Conservation (phyloP, 2,329 filamentous ascomycete species). For the Penicillium brasilianum region DNA sequence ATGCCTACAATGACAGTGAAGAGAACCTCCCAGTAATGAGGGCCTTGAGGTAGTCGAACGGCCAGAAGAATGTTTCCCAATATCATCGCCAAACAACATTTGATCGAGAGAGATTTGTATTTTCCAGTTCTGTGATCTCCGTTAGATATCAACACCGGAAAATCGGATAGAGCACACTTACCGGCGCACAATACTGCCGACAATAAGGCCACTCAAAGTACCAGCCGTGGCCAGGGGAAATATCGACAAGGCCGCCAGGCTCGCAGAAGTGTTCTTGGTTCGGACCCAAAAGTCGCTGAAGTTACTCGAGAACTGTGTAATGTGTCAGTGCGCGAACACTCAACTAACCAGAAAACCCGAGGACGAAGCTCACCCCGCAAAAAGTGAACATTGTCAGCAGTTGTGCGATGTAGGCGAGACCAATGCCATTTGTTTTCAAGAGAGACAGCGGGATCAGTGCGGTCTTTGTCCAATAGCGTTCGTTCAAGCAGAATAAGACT, state of each 20-base stretch:
- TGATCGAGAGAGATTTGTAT: background rate
- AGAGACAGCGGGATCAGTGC: background rate
- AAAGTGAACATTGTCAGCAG: background rate
- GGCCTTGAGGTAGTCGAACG: background rate
- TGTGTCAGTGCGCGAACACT: background rate
- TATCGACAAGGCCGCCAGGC: background rate
- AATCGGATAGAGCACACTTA: background rate
- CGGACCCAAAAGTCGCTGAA: background rate
- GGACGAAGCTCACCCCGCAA: background rate
- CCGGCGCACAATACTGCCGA: background rate
- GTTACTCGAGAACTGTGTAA: background rate
- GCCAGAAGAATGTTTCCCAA: background rate
- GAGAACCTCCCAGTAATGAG: background rate
- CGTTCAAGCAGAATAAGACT: background rate
- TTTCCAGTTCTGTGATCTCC: background rate
- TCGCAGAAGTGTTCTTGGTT: background rate
- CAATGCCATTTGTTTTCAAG: background rate
- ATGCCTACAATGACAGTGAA: background rate
- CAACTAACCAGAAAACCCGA: background rate
- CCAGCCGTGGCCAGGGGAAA: background rate
- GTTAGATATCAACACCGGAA: background rate
- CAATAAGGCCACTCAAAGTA: background rate
- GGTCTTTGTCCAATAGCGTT: background rate
- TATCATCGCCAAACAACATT: background rate
- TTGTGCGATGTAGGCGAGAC: background rate